Base-by-base conservation (phyloP, 345 rosid species). In the Gossypium stocksii region DNA sequence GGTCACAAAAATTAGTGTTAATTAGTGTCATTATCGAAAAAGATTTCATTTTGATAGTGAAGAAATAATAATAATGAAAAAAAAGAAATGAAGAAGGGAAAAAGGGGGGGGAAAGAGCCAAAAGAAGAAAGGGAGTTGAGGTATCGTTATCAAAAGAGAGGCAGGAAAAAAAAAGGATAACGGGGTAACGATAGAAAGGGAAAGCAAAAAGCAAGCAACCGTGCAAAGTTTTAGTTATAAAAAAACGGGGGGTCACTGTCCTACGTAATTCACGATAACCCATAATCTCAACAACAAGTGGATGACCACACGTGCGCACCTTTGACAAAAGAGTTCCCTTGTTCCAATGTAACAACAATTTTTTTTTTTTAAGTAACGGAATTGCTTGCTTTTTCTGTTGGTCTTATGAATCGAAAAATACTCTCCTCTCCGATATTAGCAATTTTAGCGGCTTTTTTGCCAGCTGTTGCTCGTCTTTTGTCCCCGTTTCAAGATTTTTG, bases 241-340 rank as follows among this genome's bases (percentile, higher is more conserved):
- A 23, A 15, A 44, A 20, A 45, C 74, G 27, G 71, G 11, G 1
- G 17, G 80, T 84, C 87, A 29, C 79, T 63, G 44, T 83, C 86
- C 73, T 61, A 67, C 86, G 86, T 86, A 79, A 45, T 70, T 80
- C 84, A 74, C 85, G 66, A 84, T 82, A 86, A 76, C 54, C 14
- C 76, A 83, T 34, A 46, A 73, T 65, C 44, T 66, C 0, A 25
- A 58, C 72, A 76, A 67, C 72, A 76, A 67, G 78, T 68, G 81
- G 82, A 77, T 74, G 74, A 75, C 85, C 90, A 79, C 91, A 90
- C 91, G 91, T 88, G 91, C 87, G 38, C 72, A n/a, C 13, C 51
- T 44, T 78, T 52, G 51, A 61, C 75, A 64, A 74, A n/a, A 16
- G 22, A 46, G 45, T 51, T 48, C 46, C 53, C 34, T 76, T 45